A percentile compares a stretch with the other conserved stretches of the same genome.
phyloP scores from a whole-genome alignment of 2,329 filamentous ascomycete species.

The Pezicula neosporulosa region DNA sequence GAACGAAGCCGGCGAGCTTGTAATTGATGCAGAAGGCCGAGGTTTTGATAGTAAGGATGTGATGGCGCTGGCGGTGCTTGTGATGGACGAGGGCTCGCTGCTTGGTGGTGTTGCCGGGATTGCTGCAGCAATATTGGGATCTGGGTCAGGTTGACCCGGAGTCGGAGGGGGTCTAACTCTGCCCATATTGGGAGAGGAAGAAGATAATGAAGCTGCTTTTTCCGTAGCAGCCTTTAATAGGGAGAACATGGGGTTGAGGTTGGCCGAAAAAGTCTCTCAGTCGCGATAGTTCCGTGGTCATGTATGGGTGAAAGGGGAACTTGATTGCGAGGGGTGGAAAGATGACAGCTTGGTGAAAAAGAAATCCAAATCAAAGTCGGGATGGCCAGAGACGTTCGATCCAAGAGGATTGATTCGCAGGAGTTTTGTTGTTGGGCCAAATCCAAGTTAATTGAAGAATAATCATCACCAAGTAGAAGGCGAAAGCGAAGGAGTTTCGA shows the following conservation, averaged over 20 bases:
- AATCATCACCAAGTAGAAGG: too few species aligned
- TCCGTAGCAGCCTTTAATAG: not conserved
- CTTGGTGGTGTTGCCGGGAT: conserved; percentile 6
- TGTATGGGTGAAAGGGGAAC: not conserved
- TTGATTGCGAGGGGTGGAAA: not conserved
- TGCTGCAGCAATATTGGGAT: not conserved
- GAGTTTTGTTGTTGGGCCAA: too few species aligned
- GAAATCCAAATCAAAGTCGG: not conserved
- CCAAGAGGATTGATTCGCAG: not conserved
- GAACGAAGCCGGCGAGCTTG: conserved; percentile 3
- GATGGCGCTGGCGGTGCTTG: not conserved
- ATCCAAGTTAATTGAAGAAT: too few species aligned
- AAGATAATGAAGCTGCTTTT: conserved; percentile 1
- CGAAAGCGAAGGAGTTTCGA: not conserved
- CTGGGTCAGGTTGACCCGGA: conserved; percentile 1
- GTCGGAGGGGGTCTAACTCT: conserved; percentile 6
- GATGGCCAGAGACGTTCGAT: not conserved
- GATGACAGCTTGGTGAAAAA: not conserved
- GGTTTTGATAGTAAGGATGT: not conserved
- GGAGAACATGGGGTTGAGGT: not conserved
- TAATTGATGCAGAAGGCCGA: not conserved
- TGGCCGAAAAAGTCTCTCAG: not conserved
- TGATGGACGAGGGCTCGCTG: not conserved
- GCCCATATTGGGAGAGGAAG: conserved; percentile 7
- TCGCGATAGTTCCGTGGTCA: conserved; percentile 1